Evolutionary conservation across 2,329 filamentous ascomycete genomes (phyloP).

Genomic region (Phialophora tarda): DNA sequence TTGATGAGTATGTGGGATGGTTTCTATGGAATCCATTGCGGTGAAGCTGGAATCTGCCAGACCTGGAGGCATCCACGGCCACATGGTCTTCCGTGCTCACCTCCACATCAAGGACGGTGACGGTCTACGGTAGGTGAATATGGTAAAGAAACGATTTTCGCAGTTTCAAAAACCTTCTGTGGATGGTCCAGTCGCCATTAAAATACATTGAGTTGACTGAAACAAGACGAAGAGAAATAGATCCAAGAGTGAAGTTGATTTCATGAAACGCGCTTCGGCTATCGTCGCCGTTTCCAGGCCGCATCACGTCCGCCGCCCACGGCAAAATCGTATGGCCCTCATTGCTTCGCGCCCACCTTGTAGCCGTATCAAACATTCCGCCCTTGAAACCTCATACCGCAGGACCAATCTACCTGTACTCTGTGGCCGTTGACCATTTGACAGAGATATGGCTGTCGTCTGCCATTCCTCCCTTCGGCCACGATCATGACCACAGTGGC

Average conservation of each 20-base stretch:
- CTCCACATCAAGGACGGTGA: neutral
- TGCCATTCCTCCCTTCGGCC: conserved; percentile 1
- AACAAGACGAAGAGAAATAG: conserved; percentile 1
- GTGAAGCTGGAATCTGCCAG: conserved; percentile 20
- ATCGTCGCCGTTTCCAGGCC: conserved; percentile 20
- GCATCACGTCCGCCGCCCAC: conserved; percentile 23
- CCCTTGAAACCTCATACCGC: conserved; percentile 16
- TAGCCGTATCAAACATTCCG: conserved; percentile 14
- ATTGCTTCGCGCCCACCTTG: conserved; percentile 17
- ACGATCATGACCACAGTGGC: conserved; percentile 32
- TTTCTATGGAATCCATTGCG: neutral
- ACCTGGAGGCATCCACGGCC: conserved; percentile 10
- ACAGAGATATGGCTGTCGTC: conserved; percentile 27
- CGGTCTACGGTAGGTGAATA: conserved; percentile 10
- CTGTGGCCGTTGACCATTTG: neutral
- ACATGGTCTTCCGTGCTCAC: neutral
- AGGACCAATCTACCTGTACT: neutral
- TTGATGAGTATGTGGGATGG: conserved; percentile 4
- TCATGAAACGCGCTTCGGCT: conserved; percentile 25
- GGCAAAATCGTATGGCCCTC: conserved; percentile 24
- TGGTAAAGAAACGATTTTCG: neutral
- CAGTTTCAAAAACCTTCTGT: neutral
- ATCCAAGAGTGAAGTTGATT: neutral
- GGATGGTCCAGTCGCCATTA: conserved; percentile 11
- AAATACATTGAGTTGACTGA: conserved; percentile 10